phyloP scores from a whole-genome alignment of 2,329 filamentous ascomycete genomes.

The Trichoderma lentiforme region DNA sequence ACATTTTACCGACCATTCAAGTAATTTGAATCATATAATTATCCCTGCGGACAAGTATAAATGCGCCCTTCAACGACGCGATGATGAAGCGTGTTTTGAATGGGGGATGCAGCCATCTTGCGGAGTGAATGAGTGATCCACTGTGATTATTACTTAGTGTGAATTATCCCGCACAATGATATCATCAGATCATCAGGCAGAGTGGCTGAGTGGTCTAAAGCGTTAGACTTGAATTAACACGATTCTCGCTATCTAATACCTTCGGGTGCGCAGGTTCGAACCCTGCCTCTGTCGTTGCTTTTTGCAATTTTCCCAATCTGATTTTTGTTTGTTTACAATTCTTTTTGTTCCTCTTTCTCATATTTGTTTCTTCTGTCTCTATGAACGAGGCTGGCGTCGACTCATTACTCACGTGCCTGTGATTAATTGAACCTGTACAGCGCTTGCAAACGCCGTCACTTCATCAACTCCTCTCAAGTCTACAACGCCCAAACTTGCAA shows the following conservation, averaged over 20 bases:
- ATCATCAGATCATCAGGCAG: background rate
- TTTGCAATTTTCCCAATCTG: background rate
- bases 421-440: too few species aligned
- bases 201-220: slow-evolving; percentile 19
- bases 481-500: background rate
- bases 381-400: background rate
- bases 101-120: background rate
- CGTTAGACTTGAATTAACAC: slow-evolving; percentile 16
- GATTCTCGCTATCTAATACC: slow-evolving; percentile 19
- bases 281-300: slow-evolving; percentile 17
- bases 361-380: background rate
- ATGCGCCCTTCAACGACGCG: background rate
- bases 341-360: background rate
- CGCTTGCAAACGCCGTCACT: background rate
- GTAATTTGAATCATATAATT: background rate
- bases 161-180: background rate
- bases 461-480: background rate
- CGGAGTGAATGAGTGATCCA: background rate
- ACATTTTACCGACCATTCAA: background rate
- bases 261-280: slow-evolving; percentile 19
- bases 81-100: background rate
- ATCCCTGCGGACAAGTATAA: background rate
- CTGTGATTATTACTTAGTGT: background rate
- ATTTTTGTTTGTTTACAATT: background rate
- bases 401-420: accelerated